A percentile compares a stretch with the other conserved stretches of the same genome.
Conservation (phyloP, 1,284 basidiomycete genomes). For the Leccinum insolens region DNA sequence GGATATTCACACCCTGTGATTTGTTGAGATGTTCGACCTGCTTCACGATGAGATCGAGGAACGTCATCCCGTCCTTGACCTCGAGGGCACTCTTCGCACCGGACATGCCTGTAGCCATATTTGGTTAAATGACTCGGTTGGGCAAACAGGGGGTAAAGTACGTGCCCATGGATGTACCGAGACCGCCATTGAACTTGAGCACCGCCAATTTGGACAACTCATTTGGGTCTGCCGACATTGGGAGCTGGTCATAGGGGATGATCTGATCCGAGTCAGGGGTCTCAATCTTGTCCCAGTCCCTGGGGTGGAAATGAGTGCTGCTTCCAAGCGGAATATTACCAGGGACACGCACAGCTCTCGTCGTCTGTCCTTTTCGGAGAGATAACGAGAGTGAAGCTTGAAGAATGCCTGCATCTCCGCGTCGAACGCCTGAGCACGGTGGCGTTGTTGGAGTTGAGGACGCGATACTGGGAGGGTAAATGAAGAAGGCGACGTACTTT, state of each 20-base stretch:
- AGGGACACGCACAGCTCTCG: conserved; percentile 77
- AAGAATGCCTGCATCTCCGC: conserved; percentile 98
- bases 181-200: conserved; percentile 98
- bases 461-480: conserved; percentile 12
- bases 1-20: conserved; percentile 74
- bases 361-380: conserved; percentile 89
- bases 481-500: conserved; percentile 57
- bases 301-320: conserved; percentile 37
- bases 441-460: conserved; percentile 8
- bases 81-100: conserved; percentile 88
- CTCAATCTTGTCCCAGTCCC: conserved; percentile 95
- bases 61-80: conserved; percentile 96
- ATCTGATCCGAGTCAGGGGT: conserved; percentile 90
- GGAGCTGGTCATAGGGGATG: conserved; percentile 81
- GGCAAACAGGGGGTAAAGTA: not conserved
- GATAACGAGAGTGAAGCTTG: conserved; percentile 96
- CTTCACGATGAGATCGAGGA: conserved; percentile 92
- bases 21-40: conserved; percentile 90
- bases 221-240: conserved; percentile 58
- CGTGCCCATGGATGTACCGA: conserved; percentile 92
- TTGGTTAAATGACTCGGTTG: conserved; percentile 9
- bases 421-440: conserved; percentile 71
- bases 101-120: conserved; percentile 65
- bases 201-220: conserved; percentile 93
- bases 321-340: conserved; percentile 13